Conservation (phyloP, 1,284 basidiomycete genomes). For the Mycena sp. region DNA sequence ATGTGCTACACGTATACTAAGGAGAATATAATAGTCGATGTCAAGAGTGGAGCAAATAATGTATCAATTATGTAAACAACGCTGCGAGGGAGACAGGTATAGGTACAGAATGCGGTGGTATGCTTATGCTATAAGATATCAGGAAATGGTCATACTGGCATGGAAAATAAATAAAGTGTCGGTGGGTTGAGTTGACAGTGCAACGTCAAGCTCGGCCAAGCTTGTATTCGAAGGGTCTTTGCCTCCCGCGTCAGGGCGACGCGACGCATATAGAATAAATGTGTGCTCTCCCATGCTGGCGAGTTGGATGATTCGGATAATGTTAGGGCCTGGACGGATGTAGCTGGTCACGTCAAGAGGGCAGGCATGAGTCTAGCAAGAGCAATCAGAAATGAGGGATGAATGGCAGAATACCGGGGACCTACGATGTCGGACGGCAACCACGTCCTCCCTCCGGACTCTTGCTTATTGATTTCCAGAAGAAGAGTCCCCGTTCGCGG, state of each 20-base stretch:
- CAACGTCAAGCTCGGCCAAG: not conserved
- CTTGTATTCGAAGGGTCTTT: not conserved
- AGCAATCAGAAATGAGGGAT: not conserved
- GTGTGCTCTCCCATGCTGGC: slow-evolving; percentile 20
- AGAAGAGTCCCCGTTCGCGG: slow-evolving; percentile 56
- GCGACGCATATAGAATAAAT: slow-evolving; percentile 26
- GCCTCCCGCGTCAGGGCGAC: not conserved
- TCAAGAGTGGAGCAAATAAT: not conserved
- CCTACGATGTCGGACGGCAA: slow-evolving; percentile 51
- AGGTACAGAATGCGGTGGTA: slow-evolving; percentile 20
- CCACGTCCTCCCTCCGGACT: slow-evolving; percentile 41
- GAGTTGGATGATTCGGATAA: slow-evolving; percentile 28
- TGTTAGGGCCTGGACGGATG: slow-evolving; percentile 24
- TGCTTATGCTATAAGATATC: slow-evolving; percentile 24
- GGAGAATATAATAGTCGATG: not conserved
- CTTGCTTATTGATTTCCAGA: slow-evolving; percentile 51
- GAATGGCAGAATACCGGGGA: slow-evolving; percentile 15
- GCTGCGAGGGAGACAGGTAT: slow-evolving; percentile 4
- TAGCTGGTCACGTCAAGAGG: slow-evolving; percentile 18
- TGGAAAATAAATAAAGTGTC: slow-evolving; percentile 3
- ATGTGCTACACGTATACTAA: slow-evolving; percentile 1
- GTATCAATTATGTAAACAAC: not conserved
- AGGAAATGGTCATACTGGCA: slow-evolving; percentile 1
- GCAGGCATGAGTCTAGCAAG: slow-evolving; percentile 23
- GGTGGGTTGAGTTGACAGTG: not conserved